Evolutionary conservation across 2,329 filamentous ascomycete genomes (phyloP), one percentile per base, ranked within the genome.

Genomic region (Fusarium albidum): DNA sequence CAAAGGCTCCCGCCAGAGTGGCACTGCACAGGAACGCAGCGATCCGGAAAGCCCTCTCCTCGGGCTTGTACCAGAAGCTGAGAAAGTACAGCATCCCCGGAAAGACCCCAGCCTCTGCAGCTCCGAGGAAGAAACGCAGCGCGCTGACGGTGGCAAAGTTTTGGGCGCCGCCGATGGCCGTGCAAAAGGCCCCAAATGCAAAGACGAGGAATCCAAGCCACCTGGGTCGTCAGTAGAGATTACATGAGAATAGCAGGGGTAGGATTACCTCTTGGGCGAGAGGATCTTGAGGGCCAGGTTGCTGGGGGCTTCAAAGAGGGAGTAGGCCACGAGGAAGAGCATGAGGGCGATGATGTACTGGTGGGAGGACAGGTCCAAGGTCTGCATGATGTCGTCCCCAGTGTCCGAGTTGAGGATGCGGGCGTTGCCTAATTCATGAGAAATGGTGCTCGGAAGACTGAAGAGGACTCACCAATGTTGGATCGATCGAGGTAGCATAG

Each of bases 21-120:
- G 88, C 87, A 0, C 86, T 86, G 2, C 84, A 87, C 73, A 90
- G 89, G 76, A 90, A 89, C 18, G 88, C 82, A 4, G 86, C 87
- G 28, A 69, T 67, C 3, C 69, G 65, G 21, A 55, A 60, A 27
- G 59, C 54, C 45, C 68, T 66, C 52, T 70, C 68, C 13, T 59
- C 57, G 9, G 56, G 55, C 51, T 68, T 68, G 46, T 90, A 91
- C 87, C 87, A 91, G 61, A 84, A 88, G 1, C 82, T 85, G 0
- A 90, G 75, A 58, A 88, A 86, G 71, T 80, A 46, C 67, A 81
- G 56, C 73, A 88, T 79, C 8, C 83, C 84, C 0, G 82, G 82
- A 53, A 82, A 84, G 0, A 87, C 73, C 4, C 84, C 84, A 11
- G 84, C 74, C 68, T 88, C 85, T 31, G 75, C 79, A 25, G 85